A percentile compares a stretch with the other conserved stretches of the same genome.
Evolutionary conservation across 768 basidiomycete genomes (phyloP).

Genomic region (Rhodotorula toruloides): DNA sequence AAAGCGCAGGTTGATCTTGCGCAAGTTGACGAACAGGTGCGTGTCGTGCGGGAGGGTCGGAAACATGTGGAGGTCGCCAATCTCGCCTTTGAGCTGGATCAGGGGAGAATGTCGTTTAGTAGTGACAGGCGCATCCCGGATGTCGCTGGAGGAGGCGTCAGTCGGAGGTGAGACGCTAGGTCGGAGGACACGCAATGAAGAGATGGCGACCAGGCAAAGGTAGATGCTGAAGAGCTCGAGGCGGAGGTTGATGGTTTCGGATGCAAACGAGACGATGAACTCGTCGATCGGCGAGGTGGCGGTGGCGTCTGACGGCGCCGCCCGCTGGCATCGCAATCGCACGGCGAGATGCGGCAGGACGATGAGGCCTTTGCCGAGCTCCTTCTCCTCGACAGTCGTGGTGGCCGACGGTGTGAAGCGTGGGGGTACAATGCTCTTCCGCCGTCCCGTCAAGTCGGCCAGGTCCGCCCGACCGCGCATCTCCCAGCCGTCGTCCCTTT

Average conservation of each 20-base stretch:
- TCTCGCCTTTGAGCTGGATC: conserved; percentile 13
- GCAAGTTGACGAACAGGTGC: conserved; percentile 43
- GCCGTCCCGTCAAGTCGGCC: conserved; percentile 4
- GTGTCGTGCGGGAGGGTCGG: conserved; percentile 48
- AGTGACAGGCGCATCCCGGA: not conserved
- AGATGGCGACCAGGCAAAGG: conserved; percentile 47
- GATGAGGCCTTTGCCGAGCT: conserved; percentile 16
- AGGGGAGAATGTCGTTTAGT: conserved; percentile 16
- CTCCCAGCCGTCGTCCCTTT: conserved; percentile 33
- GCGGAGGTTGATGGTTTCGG: conserved; percentile 37
- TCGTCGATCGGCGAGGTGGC: conserved; percentile 18
- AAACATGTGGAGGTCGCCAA: conserved; percentile 36
- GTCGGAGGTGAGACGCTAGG: no score
- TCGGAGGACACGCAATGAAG: conserved; percentile 26
- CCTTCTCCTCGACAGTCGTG: not conserved
- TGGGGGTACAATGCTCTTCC: conserved; percentile 17
- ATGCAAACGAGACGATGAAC: conserved; percentile 16
- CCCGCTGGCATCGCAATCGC: conserved; percentile 8
- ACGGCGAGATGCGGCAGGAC: conserved; percentile 12
- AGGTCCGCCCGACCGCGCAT: conserved; percentile 33
- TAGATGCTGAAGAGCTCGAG: conserved; percentile 62
- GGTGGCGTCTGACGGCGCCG: not conserved
- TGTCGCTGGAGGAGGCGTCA: not conserved
- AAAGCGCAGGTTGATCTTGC: conserved; percentile 33
- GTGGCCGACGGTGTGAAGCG: not conserved